Percentiles rank a stretch among this genome's conserved stretches.
Conservation (phyloP, 768 basidiomycete species). For the Peribolospora baueri region DNA sequence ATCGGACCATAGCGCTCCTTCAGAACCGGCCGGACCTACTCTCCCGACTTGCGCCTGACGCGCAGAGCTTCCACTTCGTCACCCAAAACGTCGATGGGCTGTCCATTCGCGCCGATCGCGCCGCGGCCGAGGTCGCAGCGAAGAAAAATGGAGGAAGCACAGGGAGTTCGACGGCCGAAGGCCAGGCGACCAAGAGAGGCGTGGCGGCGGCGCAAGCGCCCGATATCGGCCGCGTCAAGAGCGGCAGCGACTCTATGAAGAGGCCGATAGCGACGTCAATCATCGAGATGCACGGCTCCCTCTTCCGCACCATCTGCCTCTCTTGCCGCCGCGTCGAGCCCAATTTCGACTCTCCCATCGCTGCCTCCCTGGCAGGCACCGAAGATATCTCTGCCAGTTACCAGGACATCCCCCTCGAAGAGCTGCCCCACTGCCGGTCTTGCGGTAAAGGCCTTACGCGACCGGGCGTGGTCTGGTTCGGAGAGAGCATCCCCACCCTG, state of each 20-base stretch:
- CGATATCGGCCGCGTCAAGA: no score
- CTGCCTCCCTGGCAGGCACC: constrained; percentile 25
- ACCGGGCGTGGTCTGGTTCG: constrained; percentile 39
- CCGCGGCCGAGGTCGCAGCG: not conserved
- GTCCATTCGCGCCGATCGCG: constrained; percentile 3
- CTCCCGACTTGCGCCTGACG: constrained; percentile 3
- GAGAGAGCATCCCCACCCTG: constrained; percentile 25
- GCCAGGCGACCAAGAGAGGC: not conserved
- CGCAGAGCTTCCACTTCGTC: constrained; percentile 14
- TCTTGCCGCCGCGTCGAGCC: constrained; percentile 24
- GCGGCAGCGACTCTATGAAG: not conserved
- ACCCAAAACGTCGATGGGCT: constrained; percentile 13
- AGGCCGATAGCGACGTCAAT: not conserved
- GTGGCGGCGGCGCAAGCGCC: no score
- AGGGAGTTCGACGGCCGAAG: not conserved
- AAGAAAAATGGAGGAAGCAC: no score
- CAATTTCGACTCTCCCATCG: constrained; percentile 26
- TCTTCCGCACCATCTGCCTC: constrained; percentile 34
- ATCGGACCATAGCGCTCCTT: constrained; percentile 26
- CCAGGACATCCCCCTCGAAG: not conserved
- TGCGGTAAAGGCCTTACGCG: constrained; percentile 23
- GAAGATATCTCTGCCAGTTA: constrained; percentile 13
- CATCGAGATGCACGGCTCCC: constrained; percentile 37
- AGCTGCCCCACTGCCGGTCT: not conserved
- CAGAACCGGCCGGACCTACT: constrained; percentile 22